Percentiles rank a stretch among this genome's conserved stretches.
Conservation (phyloP, 2,329 filamentous ascomycete species). For the Diaporthe citriasiana region DNA sequence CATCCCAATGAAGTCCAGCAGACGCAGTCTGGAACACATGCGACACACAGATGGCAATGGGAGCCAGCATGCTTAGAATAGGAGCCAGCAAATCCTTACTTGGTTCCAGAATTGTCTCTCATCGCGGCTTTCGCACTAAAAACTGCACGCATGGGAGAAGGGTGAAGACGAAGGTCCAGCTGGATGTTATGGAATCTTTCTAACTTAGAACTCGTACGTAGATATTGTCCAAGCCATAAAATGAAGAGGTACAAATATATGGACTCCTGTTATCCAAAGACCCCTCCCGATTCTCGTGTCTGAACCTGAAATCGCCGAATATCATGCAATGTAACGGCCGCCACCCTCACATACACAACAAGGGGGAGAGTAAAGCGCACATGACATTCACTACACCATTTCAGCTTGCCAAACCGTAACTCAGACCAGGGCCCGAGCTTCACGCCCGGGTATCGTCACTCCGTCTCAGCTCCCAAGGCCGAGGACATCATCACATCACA, state of each 20-base stretch:
- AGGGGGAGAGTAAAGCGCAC: neutral
- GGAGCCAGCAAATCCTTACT: neutral
- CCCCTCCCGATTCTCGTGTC: neutral
- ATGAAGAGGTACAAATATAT: neutral
- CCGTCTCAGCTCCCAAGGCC: too few relatives aligned
- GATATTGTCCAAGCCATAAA: too few relatives aligned
- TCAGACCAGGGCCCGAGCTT: neutral
- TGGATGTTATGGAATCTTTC: neutral
- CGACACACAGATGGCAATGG: neutral
- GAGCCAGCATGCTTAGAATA: neutral
- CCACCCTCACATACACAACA: neutral
- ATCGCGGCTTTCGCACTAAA: too few relatives aligned
- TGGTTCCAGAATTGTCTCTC: neutral
- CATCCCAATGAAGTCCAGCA: neutral
- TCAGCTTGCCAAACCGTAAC: neutral
- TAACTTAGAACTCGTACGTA: neutral
- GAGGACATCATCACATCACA: too few relatives aligned
- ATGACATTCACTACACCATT: too few relatives aligned
- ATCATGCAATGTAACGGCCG: too few relatives aligned
- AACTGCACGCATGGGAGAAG: too few relatives aligned
- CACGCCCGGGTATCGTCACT: too few relatives aligned
- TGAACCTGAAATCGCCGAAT: too few relatives aligned
- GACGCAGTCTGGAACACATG: neutral
- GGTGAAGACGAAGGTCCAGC: neutral
- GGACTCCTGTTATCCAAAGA: neutral